phyloP scores from a whole-genome alignment of 495 filamentous ascomycete species.

The Tuber melanosporum region DNA sequence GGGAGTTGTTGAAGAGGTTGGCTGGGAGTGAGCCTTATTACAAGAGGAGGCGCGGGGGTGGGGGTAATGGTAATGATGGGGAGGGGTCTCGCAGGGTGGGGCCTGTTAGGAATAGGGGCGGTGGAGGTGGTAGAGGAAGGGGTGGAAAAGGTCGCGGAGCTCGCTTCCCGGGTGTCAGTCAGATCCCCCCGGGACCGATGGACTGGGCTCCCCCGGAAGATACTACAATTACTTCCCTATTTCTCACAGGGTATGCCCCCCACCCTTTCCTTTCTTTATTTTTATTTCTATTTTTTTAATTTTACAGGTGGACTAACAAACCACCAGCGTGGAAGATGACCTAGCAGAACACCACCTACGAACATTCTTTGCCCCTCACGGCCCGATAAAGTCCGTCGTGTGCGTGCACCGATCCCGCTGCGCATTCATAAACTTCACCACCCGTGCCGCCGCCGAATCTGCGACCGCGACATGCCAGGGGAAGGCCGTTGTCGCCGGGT shows the following conservation, averaged over 20 bases:
- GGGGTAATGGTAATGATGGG: constrained; percentile 48
- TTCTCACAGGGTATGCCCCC: constrained; percentile 62
- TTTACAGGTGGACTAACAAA: not conserved
- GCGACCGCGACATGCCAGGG: constrained; percentile 82
- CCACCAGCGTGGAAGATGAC: constrained; percentile 70
- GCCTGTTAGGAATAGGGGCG: constrained; percentile 64
- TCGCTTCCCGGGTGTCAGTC: constrained; percentile 62
- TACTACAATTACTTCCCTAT: constrained; percentile 77
- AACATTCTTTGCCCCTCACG: constrained; percentile 80
- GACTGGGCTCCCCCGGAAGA: constrained; percentile 82
- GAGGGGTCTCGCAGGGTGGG: constrained; percentile 50
- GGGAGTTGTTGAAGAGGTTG: constrained; percentile 75
- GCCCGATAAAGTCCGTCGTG: constrained; percentile 77
- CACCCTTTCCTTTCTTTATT: not conserved
- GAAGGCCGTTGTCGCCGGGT: constrained; percentile 73
- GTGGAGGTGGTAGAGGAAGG: constrained; percentile 43
- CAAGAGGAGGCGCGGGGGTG: constrained; percentile 58
- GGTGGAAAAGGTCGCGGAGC: constrained; percentile 50
- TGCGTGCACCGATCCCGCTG: constrained; percentile 96
- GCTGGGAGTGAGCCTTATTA: constrained; percentile 93
- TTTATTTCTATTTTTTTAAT: not conserved
- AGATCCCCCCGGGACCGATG: constrained; percentile 68
- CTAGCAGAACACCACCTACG: constrained; percentile 85
- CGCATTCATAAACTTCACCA: constrained; percentile 89
- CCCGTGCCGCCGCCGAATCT: constrained; percentile 71